Evolutionary conservation across 2,329 filamentous ascomycete species (phyloP), one percentile per base, ranked within the genome.

Genomic region (Pseudofabraea citricarpa): DNA sequence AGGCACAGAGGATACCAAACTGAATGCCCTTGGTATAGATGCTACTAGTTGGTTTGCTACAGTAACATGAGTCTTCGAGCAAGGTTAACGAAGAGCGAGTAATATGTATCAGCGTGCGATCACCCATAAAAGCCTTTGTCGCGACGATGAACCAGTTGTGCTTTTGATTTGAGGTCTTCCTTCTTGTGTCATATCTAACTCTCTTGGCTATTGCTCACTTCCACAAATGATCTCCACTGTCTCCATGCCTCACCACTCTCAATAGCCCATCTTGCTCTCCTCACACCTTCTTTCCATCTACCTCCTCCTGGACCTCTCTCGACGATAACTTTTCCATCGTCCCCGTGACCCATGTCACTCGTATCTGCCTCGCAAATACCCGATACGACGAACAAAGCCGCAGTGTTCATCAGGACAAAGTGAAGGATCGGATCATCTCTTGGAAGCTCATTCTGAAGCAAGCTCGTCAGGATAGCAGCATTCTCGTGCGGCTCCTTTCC

Each of bases 341-440:
- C 88, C 1, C 83, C 87, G 36, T 74, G 69, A 1, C 87, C 88
- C 85, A 94, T 88, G 59, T 79, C 69, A 60, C 87, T 94, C 22
- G 73, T 75, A 45, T 95, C 85, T 0, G 85, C 80, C 52, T 97
- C 91, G 60, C 90, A 95, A 24, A 95, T 73, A 3, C 93, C 93
- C 2, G 88, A 85, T 3, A 86, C 77, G 0, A 95, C 91, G 41
- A 98, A 77, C 40, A 98, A 69, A 2, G 90, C 88, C 0, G 91
- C 90, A 2, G 91, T 87, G 60, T 98, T 98, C 67, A 97, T 86
- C 40, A 97, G 74, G 16, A 98, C 89, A 60, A 98, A 98, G 60
- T 95, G 85, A 49, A 96, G 66, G 41, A 98, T 87, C 0, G 93
- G 89, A 55, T 95, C 81, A 54, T 95, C 80, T 9, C 76, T 75